Percentiles rank a stretch among this genome's conserved stretches.
These are phyloP conservation scores for Entomortierella lignicola DNA, from an alignment of 192 early-diverging fungal genomes.

Conservation along the genomic window DNA sequence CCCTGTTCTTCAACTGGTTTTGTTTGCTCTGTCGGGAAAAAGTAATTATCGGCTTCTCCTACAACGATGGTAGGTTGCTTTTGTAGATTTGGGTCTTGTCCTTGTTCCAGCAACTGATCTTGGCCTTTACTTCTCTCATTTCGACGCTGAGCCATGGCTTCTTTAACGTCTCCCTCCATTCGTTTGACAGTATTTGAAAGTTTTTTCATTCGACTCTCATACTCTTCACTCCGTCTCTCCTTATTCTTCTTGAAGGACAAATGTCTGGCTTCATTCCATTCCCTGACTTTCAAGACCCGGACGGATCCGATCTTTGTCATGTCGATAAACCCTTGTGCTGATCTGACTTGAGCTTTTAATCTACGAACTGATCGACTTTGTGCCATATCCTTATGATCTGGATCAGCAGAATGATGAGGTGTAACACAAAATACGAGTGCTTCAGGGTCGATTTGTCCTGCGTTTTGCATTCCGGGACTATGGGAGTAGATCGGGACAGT, in stretches of 20 bases:
- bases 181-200: constrained; percentile 5
- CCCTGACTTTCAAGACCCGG: constrained; percentile 20
- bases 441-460: constrained; percentile 25
- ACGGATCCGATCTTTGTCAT: constrained; percentile 34
- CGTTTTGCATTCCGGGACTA: constrained; percentile 40
- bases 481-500: constrained; percentile 30
- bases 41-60: constrained; percentile 38
- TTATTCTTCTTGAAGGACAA: constrained; percentile 19
- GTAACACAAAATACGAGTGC: constrained; percentile 48
- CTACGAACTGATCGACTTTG: constrained; percentile 47
- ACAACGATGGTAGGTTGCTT: constrained; percentile 7
- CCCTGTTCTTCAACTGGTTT: not conserved
- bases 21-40: constrained; percentile 16
- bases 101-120: too few relatives aligned
- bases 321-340: constrained; percentile 46
- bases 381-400: constrained; percentile 44
- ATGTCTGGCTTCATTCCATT: constrained; percentile 27
- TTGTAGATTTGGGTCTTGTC: not conserved
- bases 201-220: not conserved
- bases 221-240: not conserved
- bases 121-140: too few relatives aligned
- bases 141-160: not conserved
- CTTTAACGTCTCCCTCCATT: constrained; percentile 6
- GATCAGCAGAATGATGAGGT: constrained; percentile 44
- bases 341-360: constrained; percentile 38